Percentiles rank a stretch among this genome's conserved stretches.
These are phyloP conservation scores for Arachis monticola DNA, from an alignment of 331 rosid species.

Conservation along the genomic window DNA sequence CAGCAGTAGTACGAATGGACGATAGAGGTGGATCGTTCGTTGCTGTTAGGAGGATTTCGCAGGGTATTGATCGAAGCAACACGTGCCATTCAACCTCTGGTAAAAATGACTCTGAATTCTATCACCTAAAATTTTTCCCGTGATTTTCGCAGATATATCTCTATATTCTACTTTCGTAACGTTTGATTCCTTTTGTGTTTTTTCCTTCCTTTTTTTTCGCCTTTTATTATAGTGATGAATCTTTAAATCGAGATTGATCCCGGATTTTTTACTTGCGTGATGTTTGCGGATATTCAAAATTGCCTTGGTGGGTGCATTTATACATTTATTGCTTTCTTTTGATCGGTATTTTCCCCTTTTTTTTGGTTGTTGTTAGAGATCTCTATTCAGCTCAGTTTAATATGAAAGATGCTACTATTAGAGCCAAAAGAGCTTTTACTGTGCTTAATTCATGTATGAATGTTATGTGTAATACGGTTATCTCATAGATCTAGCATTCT, in stretches of 20 bases:
- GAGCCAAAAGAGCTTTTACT: constrained; percentile 14
- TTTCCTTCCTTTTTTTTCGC: not conserved
- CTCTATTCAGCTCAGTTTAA: constrained; percentile 33
- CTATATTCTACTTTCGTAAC: not conserved
- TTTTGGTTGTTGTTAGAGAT: constrained; percentile 19
- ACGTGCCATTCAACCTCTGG: constrained; percentile 89
- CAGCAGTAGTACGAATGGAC: constrained; percentile 60
- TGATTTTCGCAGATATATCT: constrained; percentile 29
- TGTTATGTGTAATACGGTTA: constrained; percentile 13
- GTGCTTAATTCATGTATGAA: constrained; percentile 25
- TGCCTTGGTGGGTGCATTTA: constrained; percentile 64
- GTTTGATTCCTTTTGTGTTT: constrained; percentile 14
- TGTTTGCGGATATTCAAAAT: constrained; percentile 58
- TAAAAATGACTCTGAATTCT: constrained; percentile 27
- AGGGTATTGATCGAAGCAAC: constrained; percentile 83
- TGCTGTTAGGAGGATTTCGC: constrained; percentile 96
- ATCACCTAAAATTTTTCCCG: not conserved
- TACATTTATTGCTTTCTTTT: not conserved
- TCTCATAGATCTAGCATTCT: constrained; percentile 42
- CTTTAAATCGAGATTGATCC: constrained; percentile 48
- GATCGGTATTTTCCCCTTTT: not conserved
- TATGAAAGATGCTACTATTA: constrained; percentile 15
- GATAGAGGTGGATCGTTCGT: constrained; percentile 97
- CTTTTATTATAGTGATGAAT: constrained; percentile 34
- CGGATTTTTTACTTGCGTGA: constrained; percentile 50